These are phyloP conservation scores for Xanthoconium stramineum DNA, from an alignment of 768 basidiomycete species.

Conservation along the genomic window DNA sequence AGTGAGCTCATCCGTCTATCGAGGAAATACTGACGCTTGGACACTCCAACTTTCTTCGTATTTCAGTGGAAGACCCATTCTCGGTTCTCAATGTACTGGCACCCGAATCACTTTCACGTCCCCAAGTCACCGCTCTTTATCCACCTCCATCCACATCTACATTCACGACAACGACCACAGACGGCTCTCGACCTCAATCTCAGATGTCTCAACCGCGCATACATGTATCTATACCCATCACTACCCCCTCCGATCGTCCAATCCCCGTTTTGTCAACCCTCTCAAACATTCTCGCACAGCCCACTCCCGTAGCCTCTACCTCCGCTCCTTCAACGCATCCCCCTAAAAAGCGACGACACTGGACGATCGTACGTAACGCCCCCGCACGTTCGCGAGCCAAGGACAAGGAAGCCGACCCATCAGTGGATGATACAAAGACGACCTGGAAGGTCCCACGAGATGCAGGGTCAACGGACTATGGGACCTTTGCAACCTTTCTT, in stretches of 20 bases:
- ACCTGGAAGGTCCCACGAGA: constrained; percentile 52
- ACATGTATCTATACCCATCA: constrained; percentile 28
- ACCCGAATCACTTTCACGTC: constrained; percentile 54
- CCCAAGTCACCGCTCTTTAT: constrained; percentile 56
- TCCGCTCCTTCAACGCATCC: neutral
- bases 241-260: constrained; percentile 22
- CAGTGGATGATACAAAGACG: constrained; percentile 31
- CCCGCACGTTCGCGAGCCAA: constrained; percentile 45
- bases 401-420: constrained; percentile 49
- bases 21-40: neutral
- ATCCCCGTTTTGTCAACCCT: constrained; percentile 15
- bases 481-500: constrained; percentile 53
- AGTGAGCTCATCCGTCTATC: constrained; percentile 40
- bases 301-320: neutral
- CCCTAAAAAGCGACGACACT: constrained; percentile 48
- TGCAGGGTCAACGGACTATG: constrained; percentile 56
- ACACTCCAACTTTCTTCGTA: neutral
- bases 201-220: constrained; percentile 9
- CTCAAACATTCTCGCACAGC: neutral
- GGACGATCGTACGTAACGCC: constrained; percentile 55
- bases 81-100: constrained; percentile 60
- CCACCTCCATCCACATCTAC: constrained; percentile 35
- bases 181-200: constrained; percentile 1
- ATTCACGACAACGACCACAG: neutral
- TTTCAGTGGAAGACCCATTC: constrained; percentile 76